Conservation (phyloP, 805 yeast species). For the Dipodascopsis uninucleata region DNA sequence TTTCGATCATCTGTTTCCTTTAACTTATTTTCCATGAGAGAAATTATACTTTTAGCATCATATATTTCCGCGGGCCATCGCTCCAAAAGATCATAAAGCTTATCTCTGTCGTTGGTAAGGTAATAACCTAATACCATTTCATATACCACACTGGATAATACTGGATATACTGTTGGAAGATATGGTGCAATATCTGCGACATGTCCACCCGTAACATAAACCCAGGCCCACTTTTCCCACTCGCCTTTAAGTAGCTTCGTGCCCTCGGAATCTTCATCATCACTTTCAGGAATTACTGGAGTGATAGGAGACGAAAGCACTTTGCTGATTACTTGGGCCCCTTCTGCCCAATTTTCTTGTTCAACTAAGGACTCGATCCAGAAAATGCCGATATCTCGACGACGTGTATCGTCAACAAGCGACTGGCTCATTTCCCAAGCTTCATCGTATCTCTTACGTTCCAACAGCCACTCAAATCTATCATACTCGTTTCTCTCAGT, state of each 20-base stretch:
- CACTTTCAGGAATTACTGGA: constrained; percentile 14
- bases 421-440: constrained; percentile 79
- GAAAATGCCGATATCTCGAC: constrained; percentile 58
- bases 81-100: constrained; percentile 45
- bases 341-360: constrained; percentile 51
- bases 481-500: constrained; percentile 68
- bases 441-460: constrained; percentile 49
- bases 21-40: constrained; percentile 46
- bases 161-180: constrained; percentile 54
- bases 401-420: constrained; percentile 47
- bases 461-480: constrained; percentile 67
- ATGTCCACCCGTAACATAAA: constrained; percentile 49
- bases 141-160: constrained; percentile 41
- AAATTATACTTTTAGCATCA: constrained; percentile 45
- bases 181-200: constrained; percentile 46
- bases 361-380: constrained; percentile 41
- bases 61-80: constrained; percentile 60
- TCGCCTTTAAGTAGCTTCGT: constrained; percentile 36
- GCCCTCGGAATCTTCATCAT: constrained; percentile 29
- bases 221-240: constrained; percentile 65
- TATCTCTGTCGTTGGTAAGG: constrained; percentile 38
- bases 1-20: constrained; percentile 32
- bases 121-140: constrained; percentile 48
- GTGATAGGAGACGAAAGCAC: constrained; percentile 36
- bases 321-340: constrained; percentile 48